Conservation (phyloP, 1,284 basidiomycete genomes). For the Mycosarcoma mackinlayi region DNA sequence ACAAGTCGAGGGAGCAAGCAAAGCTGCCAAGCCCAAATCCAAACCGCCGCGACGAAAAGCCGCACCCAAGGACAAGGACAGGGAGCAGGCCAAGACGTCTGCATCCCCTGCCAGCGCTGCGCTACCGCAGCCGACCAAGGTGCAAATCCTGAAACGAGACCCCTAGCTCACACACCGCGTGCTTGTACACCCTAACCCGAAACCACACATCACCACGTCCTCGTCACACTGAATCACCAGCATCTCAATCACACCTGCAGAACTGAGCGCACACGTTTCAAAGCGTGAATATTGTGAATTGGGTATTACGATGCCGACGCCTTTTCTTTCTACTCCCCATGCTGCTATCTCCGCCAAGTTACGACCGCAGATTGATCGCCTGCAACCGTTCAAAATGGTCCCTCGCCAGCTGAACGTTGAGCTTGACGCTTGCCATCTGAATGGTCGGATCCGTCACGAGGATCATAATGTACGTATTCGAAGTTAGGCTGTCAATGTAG, state of each 20-base stretch:
- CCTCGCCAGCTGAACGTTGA: conserved; percentile 83
- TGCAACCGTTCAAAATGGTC: conserved; percentile 77
- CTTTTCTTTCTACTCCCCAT: background rate
- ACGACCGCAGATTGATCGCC: conserved; percentile 40
- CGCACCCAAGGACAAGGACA: conserved; percentile 2
- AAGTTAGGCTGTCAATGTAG: conserved; percentile 92
- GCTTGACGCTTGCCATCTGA: conserved; percentile 82
- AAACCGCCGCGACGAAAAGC: conserved; percentile 10
- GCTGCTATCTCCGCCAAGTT: background rate
- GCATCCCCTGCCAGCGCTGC: background rate
- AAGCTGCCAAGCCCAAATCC: background rate
- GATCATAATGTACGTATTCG: conserved; percentile 92
- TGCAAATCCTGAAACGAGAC: conserved; percentile 38
- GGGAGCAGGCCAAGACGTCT: background rate
- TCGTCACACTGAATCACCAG: too few species aligned
- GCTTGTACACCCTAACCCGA: too few species aligned
- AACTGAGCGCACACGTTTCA: too few species aligned
- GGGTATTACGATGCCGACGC: conserved; percentile 12
- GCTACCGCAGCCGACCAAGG: conserved; percentile 8
- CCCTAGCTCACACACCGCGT: background rate
- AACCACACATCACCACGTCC: background rate
- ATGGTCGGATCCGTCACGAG: conserved; percentile 87
- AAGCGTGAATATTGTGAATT: background rate
- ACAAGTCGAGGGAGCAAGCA: conserved; percentile 1
- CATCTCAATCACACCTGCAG: too few species aligned